Evolutionary conservation across 2,329 filamentous ascomycete genomes (phyloP), one percentile per base, ranked within the genome.

Genomic region (Penicillium sclerotigenum): DNA sequence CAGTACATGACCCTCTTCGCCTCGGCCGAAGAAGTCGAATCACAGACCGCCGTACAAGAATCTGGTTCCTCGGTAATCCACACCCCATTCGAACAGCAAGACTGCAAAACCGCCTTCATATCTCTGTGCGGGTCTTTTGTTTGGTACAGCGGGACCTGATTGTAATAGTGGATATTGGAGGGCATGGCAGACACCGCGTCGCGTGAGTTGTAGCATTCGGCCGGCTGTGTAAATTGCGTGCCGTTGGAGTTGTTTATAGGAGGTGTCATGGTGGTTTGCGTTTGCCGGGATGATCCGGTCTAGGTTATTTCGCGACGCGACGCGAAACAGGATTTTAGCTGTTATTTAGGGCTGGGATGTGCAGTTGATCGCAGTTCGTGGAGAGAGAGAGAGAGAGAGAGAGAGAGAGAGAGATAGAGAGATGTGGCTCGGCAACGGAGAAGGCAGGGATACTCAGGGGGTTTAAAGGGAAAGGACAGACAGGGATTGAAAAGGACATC

Each of bases 101-200:
- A 43, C 16, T 62, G 52, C 7, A 64, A 40, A 11, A 59, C 24
- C 2, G 38, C 46, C 9, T 18, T 22, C 56, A 62, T 56, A 24
- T 62, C 41, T 2, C 16, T 43, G 40, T 56, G 13, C 2, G 29
- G 40, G 5, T 53, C 42, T 5, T 43, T 26, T 8, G 40, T 31
- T 24, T 64, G 61, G 47, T 60, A 64, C 16, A 64, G 38, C 6
- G 61, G 59, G 40, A 62, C 61, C n/a, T 56, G 48, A 20, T 59
- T 60, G 31, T 58, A 58, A 37, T 36, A 58, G 37, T 59, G 38
- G 16, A 52, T 20, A 3, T 46, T 34, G 36, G n/a, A n/a, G 4
- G 46, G 40, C 6, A 57, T 24, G 4, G 54, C 41, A 5, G 61
- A 46, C 14, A 61, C 33, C 4, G 50, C n/a, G 24, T 63, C 49